Conservation (phyloP, 441 rosid species). For the Melianthus villosus region DNA sequence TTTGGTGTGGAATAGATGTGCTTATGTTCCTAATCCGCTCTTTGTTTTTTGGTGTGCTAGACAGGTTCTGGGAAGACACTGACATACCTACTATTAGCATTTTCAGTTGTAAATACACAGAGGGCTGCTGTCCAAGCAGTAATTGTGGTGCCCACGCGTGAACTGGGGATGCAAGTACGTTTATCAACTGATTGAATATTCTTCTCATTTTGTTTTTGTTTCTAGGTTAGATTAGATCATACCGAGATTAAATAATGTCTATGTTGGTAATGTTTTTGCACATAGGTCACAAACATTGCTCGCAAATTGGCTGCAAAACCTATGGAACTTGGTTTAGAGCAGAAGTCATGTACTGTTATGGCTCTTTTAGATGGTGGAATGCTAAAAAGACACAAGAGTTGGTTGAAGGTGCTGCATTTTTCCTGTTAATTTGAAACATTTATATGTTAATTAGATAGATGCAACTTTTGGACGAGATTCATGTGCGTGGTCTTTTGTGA, state of each 20-base stretch:
- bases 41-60: conserved; percentile 24
- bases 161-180: conserved; percentile 80
- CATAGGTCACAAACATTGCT: conserved; percentile 66
- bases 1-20: too few species aligned
- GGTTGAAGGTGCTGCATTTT: conserved; percentile 49
- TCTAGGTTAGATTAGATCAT: too few species aligned
- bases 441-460: neutral
- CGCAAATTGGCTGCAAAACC: conserved; percentile 55
- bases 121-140: conserved; percentile 66
- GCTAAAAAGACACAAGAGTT: conserved; percentile 63
- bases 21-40: too few species aligned
- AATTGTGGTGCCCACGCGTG: conserved; percentile 73
- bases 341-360: conserved; percentile 57
- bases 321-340: conserved; percentile 16
- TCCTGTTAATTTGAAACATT: neutral
- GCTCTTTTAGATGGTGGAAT: conserved; percentile 78
- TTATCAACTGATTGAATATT: conserved; percentile 5
- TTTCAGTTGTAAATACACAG: conserved; percentile 42
- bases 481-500: too few species aligned
- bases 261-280: conserved; percentile 10
- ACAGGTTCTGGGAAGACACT: conserved; percentile 93
- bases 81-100: conserved; percentile 48
- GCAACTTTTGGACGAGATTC: too few species aligned
- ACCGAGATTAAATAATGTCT: too few species aligned
- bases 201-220: too few species aligned